Evolutionary conservation across 306 rosid genomes (phyloP), one percentile per base, ranked within the genome.

Genomic region (Begonia masoniana): DNA sequence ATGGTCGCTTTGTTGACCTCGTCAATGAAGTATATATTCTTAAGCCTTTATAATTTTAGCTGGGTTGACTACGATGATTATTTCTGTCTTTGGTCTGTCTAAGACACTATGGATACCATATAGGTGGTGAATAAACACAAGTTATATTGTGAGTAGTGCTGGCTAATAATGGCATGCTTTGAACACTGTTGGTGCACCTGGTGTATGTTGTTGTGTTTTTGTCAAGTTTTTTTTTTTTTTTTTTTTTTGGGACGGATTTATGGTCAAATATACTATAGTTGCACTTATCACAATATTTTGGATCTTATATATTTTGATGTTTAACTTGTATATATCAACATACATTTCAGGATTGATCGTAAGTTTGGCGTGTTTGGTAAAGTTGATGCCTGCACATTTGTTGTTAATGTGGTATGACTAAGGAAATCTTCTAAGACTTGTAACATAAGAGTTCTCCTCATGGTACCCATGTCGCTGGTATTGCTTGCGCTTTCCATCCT

Each of bases 101-200:
- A 56, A 68, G 51, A 41, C 54, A 50, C 56, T 60, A 41, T 62
- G 46, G 19, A 17, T 17, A 17, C 19, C 55, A 56, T 57, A 24
- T 68, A 91, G 99, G 99, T 58, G 41, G 96, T 91, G 63, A 81
- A 83, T 82, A 91, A 86, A 74, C 82, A 91, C 61, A 84, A 74
- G 41, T 52, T 91, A 78, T 86, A 76, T 83, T 66, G 86, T 91
- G 58, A 91, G 99, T 77, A 86, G 96, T 73, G 99, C 99, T 69
- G 99, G 94, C 63, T n/a, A 91, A 91, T 70, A 81, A 79, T 81
- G 99, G 99, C 99, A 96, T 50, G 99, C 86, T 52, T 72, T 91
- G 80, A 91, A 71, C 73, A 91, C 99, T 61, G 97, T 91, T 59
- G 96, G 96, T 64, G 97, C 97, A 65, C 97, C 97, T 64, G 99